Evolutionary conservation across 179 eudicot genomes (phyloP), one percentile per base, ranked within the genome.

Genomic region (Spinacia oleracea): DNA sequence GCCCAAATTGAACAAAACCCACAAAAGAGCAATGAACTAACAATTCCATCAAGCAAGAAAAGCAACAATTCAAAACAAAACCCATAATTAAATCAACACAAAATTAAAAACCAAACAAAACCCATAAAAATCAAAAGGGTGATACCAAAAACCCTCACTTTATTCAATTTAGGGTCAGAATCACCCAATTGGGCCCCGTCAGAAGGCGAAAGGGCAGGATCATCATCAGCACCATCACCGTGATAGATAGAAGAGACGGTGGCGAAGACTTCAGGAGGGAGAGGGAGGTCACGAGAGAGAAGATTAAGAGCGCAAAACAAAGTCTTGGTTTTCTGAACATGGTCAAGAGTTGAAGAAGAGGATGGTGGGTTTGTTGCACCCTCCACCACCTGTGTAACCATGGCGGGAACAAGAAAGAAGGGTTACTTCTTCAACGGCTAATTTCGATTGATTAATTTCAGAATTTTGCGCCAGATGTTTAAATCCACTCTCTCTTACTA

Each of bases 281-380:
- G 89, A 75, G 99, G 99, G 72, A 96, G 89, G 67, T 96, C 89
- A 27, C 98, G 91, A n/a, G 99, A 96, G 84, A 96, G 87, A 76
- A 94, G 85, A 81, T 92, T 94, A 78, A 96, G 92, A 2, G 98
- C 99, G 72, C 96, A 91, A 46, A 96, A 91, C 82, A 96, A 77
- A 20, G 97, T 90, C 85, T 90, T 94, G 20, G 98, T 91, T 72
- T 89, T 88, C 79, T 89, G 89, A 38, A 89, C 82, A 32, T 75
- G 77, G 77, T 88, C 83, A 73, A 81, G 80, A 32, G 88, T 48
- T 40, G 74, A 40, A 29, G 77, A 65, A 35, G 78, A 29, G 9
- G 82, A 12, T 2, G 58, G 31, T 35, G 65, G 53, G 15, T 76
- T 5, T 56, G 74, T 5, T 56, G 74, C 14, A 10, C 56, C 60